These are phyloP conservation scores for Lenzites betulinus DNA, from an alignment of 768 basidiomycete genomes.

Conservation along the genomic window DNA sequence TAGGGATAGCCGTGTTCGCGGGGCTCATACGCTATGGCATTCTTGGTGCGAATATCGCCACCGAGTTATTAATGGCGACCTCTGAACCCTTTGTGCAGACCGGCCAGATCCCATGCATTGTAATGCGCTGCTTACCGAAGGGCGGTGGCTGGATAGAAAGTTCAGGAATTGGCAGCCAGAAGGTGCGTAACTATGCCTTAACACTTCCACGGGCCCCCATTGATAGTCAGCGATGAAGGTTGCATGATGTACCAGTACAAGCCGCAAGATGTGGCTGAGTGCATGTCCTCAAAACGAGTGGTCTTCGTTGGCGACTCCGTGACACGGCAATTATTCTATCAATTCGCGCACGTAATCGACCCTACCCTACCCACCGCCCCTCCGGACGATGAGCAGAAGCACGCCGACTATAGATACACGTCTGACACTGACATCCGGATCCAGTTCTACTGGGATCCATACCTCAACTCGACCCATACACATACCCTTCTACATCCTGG, in stretches of 20 bases:
- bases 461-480: constrained; percentile 68
- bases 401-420: constrained; percentile 58
- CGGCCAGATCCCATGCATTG: constrained; percentile 75
- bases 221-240: constrained; percentile 44
- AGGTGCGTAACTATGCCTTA: constrained; percentile 45
- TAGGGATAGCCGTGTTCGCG: constrained; percentile 42
- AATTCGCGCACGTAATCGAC: constrained; percentile 65
- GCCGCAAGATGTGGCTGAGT: constrained; percentile 51
- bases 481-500: constrained; percentile 41
- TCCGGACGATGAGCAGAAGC: constrained; percentile 62
- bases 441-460: constrained; percentile 85
- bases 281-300: constrained; percentile 59
- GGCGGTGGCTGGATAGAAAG: constrained; percentile 74
- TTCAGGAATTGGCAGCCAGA: constrained; percentile 86
- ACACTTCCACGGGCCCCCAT: constrained; percentile 6
- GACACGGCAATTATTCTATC: constrained; percentile 78
- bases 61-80: neutral
- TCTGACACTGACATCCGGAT: constrained; percentile 49
- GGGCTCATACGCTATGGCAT: constrained; percentile 47
- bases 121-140: constrained; percentile 64
- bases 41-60: constrained; percentile 40
- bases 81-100: constrained; percentile 44
- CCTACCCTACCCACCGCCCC: constrained; percentile 52
- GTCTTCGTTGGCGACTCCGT: constrained; percentile 88
- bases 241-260: constrained; percentile 78